Base-by-base conservation (phyloP, 495 filamentous ascomycete genomes). In the Talaromyces thailandensis region DNA sequence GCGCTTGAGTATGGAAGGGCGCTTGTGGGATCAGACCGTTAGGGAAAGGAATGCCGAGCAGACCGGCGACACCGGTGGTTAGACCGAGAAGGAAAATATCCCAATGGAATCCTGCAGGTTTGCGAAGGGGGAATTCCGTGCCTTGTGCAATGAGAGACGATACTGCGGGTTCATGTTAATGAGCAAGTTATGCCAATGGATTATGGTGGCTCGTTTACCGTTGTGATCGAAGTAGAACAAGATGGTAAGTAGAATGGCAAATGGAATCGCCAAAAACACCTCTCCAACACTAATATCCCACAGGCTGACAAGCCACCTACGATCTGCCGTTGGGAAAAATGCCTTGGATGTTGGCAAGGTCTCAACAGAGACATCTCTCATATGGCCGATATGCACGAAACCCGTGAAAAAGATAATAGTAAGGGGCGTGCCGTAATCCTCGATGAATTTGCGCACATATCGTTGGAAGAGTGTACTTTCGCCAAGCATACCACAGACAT, bases 41-140 rank as follows among this genome's bases (percentile, higher is more conserved):
- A 28, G 93, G 93, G 64, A 93, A 88, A 16, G 93, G 93, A 29
- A 98, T 82, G 4, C 93, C 93, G 23, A 96, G 77, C 8, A 98
- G 75, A 6, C 93, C 93, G 16, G 88, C 87, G 18, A 96, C 73
- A 60, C 88, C 88, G 0, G 93, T 96, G 4, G 93, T 97, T 12
- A 92, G 76, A 14, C 93, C 93, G 1, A 97, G 85, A 28, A 97
- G 85, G 80, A 94, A 96, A 56, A 97, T 70, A 67, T 96, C 93
- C 92, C 92, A 97, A 78, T 96, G 93, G 71, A 97, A 97, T 9
- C 93, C 93, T 32, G 92, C 91, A 6, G 93, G 93, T 66, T 98
- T 98, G 12, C 82, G 82, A 23, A 97, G 83, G 1, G 93, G 93
- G 68, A 96, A 98, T 67, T 96, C 89, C 48, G 87, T 95, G 51